A percentile compares a stretch with the other conserved stretches of the same genome.
Conservation (phyloP, 164 flowering plant genomes). For the Hamamelis virginiana region DNA sequence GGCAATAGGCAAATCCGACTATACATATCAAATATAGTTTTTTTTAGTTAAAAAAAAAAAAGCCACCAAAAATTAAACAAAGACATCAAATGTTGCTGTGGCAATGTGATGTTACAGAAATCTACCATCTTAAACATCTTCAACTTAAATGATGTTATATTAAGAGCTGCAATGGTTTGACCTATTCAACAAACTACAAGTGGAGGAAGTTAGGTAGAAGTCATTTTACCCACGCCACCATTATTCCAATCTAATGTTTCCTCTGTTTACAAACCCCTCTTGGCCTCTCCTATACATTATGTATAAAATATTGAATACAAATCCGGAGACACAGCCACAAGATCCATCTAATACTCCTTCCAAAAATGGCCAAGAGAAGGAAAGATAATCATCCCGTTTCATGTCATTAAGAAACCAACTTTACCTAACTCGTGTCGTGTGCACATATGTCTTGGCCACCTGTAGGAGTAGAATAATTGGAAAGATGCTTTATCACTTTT, state of each 20-base stretch:
- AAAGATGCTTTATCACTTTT: too few relatives aligned
- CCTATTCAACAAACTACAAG: slow-evolving; percentile 16
- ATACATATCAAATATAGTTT: too few relatives aligned
- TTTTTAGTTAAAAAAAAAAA: too few relatives aligned
- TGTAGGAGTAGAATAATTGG: too few relatives aligned
- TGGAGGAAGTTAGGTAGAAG: slow-evolving; percentile 32
- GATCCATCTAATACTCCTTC: background rate
- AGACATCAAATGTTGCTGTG: background rate
- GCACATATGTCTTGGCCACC: background rate
- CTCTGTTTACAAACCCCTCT: background rate
- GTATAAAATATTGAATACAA: background rate
- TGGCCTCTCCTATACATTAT: background rate
- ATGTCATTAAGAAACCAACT: slow-evolving; percentile 6
- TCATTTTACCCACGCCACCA: slow-evolving; percentile 14
- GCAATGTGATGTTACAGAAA: background rate
- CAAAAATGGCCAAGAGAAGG: background rate
- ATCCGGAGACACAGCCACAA: slow-evolving; percentile 2
- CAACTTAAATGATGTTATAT: background rate
- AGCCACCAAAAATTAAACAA: background rate
- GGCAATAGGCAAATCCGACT: background rate
- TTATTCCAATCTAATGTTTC: background rate
- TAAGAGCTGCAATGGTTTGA: slow-evolving; percentile 4
- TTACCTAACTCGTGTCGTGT: slow-evolving; percentile 5
- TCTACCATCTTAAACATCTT: background rate
- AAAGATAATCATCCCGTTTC: background rate